Evolutionary conservation across 495 filamentous ascomycete species (phyloP).

Genomic region (Penicillium canariense): DNA sequence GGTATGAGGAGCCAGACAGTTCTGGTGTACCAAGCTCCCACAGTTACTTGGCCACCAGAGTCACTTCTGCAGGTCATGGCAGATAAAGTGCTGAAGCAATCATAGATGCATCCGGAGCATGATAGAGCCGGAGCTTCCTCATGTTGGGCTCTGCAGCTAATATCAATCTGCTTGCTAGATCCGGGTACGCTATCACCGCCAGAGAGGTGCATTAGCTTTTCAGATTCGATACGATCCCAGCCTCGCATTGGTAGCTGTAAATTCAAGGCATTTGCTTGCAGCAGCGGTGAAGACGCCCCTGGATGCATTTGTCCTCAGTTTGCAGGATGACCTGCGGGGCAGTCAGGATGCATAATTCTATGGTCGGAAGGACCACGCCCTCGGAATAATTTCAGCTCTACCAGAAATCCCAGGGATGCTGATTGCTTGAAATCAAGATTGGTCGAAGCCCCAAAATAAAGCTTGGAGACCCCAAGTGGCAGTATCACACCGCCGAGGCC

Average conservation of each 20-base stretch:
- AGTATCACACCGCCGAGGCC: slow-evolving; percentile 32
- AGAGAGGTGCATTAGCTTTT: neutral
- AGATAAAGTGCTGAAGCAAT: slow-evolving; percentile 10
- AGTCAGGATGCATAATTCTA: slow-evolving; percentile 8
- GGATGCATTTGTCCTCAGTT: neutral
- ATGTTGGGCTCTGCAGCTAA: neutral
- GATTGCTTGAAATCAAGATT: neutral
- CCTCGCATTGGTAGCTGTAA: slow-evolving; percentile 9
- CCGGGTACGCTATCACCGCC: neutral
- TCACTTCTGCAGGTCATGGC: neutral
- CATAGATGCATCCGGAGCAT: slow-evolving; percentile 11
- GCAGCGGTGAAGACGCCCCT: slow-evolving; percentile 23
- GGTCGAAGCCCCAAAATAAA: neutral
- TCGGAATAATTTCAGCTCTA: neutral
- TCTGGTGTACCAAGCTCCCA: neutral
- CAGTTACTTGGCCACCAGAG: slow-evolving; percentile 16
- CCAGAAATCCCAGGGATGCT: neutral
- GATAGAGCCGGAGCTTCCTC: neutral
- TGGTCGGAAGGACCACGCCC: neutral
- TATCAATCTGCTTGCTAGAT: neutral
- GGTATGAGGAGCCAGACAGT: slow-evolving; percentile 3
- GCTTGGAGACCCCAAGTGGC: slow-evolving; percentile 6
- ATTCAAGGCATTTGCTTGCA: slow-evolving; percentile 3
- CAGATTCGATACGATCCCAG: slow-evolving; percentile 3
- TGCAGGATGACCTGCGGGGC: slow-evolving; percentile 8